A percentile compares a stretch with the other conserved stretches of the same genome.
Evolutionary conservation across 176 grass and related monocot species (phyloP).

Genomic region (Musa acuminata): DNA sequence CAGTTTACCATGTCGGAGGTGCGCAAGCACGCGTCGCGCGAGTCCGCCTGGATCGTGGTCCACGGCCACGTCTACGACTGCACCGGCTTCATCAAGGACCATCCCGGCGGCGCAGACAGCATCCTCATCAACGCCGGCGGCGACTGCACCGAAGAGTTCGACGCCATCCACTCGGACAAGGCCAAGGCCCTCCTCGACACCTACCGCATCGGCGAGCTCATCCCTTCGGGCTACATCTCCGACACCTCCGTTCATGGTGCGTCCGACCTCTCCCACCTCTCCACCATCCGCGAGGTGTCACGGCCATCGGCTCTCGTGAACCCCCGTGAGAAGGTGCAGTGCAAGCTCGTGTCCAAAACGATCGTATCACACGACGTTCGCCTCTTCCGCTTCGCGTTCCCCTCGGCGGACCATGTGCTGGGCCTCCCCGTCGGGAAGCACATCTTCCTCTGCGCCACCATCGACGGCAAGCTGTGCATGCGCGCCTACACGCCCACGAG

Average conservation of each 20-base stretch:
- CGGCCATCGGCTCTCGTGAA: background rate
- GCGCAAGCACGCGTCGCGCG: conserved; percentile 11
- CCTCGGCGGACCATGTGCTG: too few species aligned
- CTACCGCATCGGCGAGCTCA: conserved; percentile 25
- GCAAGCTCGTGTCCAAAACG: too few species aligned
- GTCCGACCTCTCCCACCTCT: conserved; percentile 23
- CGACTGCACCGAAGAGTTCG: conserved; percentile 93
- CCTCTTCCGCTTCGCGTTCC: too few species aligned
- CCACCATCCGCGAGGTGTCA: conserved; percentile 20
- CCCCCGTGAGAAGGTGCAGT: too few species aligned
- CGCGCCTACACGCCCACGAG: too few species aligned
- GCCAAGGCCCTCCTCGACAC: conserved; percentile 17
- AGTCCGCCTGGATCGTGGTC: conserved; percentile 67
- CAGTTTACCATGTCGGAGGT: conserved; percentile 17
- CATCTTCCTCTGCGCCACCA: too few species aligned
- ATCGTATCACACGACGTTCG: too few species aligned
- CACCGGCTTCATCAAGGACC: conserved; percentile 70
- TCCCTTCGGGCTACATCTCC: conserved; percentile 9
- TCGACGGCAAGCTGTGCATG: too few species aligned
- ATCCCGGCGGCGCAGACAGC: conserved; percentile 76
- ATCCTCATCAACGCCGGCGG: conserved; percentile 88
- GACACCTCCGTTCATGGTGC: conserved; percentile 16
- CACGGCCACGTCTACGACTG: conserved; percentile 83
- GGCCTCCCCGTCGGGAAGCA: too few species aligned
- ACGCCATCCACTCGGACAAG: conserved; percentile 60